phyloP scores from a whole-genome alignment of 352 stramenopile genomes.

The Phytopythium delawarense region DNA sequence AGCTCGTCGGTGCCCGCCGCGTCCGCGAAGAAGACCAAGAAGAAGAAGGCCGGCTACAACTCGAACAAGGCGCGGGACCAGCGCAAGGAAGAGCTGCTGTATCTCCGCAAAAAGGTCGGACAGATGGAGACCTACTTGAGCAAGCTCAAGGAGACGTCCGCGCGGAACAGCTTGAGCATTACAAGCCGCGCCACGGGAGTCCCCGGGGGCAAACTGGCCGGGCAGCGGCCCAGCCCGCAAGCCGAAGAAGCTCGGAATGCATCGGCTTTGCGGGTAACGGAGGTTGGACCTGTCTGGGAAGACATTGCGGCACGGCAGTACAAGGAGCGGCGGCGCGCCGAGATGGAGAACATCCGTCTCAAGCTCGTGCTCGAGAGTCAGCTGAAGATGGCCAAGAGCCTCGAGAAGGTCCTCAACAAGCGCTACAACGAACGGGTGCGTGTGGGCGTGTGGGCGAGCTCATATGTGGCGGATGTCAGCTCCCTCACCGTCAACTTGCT shows the following conservation, averaged over 20 bases:
- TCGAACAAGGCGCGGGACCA: constrained; percentile 21
- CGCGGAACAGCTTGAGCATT: constrained; percentile 9
- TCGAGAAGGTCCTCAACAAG: constrained; percentile 19
- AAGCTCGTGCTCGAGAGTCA: constrained; percentile 21
- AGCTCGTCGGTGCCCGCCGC: constrained; percentile 13
- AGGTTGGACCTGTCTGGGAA: constrained; percentile 43
- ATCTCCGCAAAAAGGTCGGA: constrained; percentile 30
- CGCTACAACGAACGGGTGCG: constrained; percentile 8
- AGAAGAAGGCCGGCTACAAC: constrained; percentile 42
- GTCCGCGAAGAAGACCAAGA: constrained; percentile 17
- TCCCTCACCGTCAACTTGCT: background rate
- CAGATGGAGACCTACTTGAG: constrained; percentile 41
- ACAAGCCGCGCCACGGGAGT: background rate
- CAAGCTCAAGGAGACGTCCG: constrained; percentile 25
- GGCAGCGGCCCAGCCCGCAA: constrained; percentile 7
- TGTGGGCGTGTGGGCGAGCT: background rate
- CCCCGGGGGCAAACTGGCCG: constrained; percentile 11
- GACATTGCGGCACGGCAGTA: constrained; percentile 48
- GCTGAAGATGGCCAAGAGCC: constrained; percentile 17
- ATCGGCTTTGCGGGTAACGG: constrained; percentile 22
- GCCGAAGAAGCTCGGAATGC: constrained; percentile 7
- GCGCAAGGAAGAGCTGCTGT: constrained; percentile 30
- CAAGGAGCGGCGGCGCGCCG: constrained; percentile 38
- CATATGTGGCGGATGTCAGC: background rate
- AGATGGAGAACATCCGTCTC: constrained; percentile 39